Percentiles rank a stretch among this genome's conserved stretches.
phyloP scores from a whole-genome alignment of 139 green algal species.

The Chlamydomonas incerta region DNA sequence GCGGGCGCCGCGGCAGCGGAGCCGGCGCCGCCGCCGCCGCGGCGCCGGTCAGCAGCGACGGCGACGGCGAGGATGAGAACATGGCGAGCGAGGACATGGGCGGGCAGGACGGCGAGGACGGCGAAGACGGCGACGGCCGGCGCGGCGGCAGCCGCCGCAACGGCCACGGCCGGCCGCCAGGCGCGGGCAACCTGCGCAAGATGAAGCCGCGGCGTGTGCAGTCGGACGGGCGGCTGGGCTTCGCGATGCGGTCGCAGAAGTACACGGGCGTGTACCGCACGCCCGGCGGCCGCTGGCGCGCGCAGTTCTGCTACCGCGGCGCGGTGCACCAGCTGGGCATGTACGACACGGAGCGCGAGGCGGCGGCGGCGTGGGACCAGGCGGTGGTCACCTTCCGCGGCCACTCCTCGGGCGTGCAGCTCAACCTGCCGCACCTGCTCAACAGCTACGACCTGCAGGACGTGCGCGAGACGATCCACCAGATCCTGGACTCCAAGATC shows the following conservation, averaged over 20 bases:
- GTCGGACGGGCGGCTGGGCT: constrained; percentile 43
- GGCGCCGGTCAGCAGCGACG: neutral
- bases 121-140: neutral
- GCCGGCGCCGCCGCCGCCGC: neutral
- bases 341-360: constrained; percentile 52
- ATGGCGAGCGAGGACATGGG: neutral
- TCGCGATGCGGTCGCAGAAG: constrained; percentile 42
- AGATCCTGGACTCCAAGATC: constrained; percentile 46
- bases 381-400: constrained; percentile 39
- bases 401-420: constrained; percentile 7
- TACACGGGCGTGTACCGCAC: constrained; percentile 55
- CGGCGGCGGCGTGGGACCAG: constrained; percentile 48
- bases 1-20: neutral
- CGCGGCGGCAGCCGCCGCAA: neutral
- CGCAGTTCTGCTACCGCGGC: constrained; percentile 52
- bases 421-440: constrained; percentile 48
- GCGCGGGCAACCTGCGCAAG: constrained; percentile 43
- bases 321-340: constrained; percentile 54
- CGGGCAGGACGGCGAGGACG: neutral
- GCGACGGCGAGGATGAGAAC: neutral
- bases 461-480: constrained; percentile 17
- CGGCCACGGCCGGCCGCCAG: constrained; percentile 39
- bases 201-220: constrained; percentile 47
- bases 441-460: constrained; percentile 39
- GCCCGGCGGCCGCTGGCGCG: constrained; percentile 45